Evolutionary conservation across 164 flowering plant species (phyloP), one percentile per base, ranked within the genome.

Genomic region (Berberis vulgaris): DNA sequence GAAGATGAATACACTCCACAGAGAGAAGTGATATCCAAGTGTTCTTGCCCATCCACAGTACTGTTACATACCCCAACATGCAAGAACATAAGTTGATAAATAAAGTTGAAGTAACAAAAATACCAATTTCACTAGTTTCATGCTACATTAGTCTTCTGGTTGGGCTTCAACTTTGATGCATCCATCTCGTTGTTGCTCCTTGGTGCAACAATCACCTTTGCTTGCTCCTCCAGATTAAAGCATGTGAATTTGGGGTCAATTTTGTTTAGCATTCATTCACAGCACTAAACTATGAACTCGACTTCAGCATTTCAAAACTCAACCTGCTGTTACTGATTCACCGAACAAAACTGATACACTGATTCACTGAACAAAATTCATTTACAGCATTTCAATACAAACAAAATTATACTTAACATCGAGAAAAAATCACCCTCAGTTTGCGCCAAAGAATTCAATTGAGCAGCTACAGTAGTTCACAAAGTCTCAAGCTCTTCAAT

Each of bases 131-230:
- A 66, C 4, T 56, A 58, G 42, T 59, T 45, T 76, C 74, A 73
- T 54, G 71, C 71, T n/a, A 44, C 54, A 2, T 68, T 7, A 57
- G 72, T 69, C 78, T 74, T 77, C 70, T 74, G 78, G 67, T 77
- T 77, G 38, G 78, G 80, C 73, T 77, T 74, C 71, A 77, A 52
- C 58, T 77, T 77, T 59, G 67, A 57, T 39, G 76, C 67, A 69
- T 77, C 80, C 41, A 77, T 54, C 66, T 77, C 78, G 38, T 77
- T 77, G 69, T 77, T 77, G 73, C 80, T 77, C 69, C 80, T 74
- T 41, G 73, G 78, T 46, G 80, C 80, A 54, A 72, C 69, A 42
- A 77, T 77, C 63, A 74, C 80, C 69, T 77, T 77, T 2, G 80
- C 80, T 61, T 77, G 80, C 73, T 77, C 78, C 71, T 77, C 80